Evolutionary conservation across 176 grass and related monocot species (phyloP).

Genomic region (Ananas comosus): DNA sequence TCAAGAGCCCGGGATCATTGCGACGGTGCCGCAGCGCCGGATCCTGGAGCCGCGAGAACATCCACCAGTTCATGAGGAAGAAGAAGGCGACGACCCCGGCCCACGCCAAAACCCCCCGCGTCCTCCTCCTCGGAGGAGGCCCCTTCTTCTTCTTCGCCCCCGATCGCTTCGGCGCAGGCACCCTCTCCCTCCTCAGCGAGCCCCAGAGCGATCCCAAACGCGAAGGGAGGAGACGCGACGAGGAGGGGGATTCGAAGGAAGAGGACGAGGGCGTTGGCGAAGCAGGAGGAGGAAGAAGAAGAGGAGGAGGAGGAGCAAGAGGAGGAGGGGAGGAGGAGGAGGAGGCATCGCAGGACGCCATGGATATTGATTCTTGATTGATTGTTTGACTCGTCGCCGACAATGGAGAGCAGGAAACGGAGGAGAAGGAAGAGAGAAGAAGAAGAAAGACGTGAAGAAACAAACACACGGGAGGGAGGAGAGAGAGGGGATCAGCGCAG

Average conservation of each 20-base stretch:
- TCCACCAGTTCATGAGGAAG: conserved; percentile 99
- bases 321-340: too few species aligned
- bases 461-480: too few species aligned
- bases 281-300: background rate
- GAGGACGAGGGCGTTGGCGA: background rate
- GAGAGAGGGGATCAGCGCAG: too few species aligned
- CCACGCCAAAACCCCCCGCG: conserved; percentile 50
- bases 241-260: background rate
- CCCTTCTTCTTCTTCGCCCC: conserved; percentile 30
- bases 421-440: too few species aligned
- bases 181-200: background rate
- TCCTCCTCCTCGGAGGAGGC: conserved; percentile 32
- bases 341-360: too few species aligned
- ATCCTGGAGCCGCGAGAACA: conserved; percentile 96
- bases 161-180: conserved; percentile 8
- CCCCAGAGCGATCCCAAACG: background rate
- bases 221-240: conserved; percentile 15
- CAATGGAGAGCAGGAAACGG: too few species aligned
- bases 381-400: too few species aligned
- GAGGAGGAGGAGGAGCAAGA: background rate
- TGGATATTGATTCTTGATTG: too few species aligned
- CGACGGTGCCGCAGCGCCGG: conserved; percentile 25
- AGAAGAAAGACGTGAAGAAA: too few species aligned
- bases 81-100: conserved; percentile 63
- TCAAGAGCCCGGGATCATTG: conserved; percentile 19